Conservation (phyloP, 225 moss, liverwort and hornwort species). For the Asterella californica region DNA sequence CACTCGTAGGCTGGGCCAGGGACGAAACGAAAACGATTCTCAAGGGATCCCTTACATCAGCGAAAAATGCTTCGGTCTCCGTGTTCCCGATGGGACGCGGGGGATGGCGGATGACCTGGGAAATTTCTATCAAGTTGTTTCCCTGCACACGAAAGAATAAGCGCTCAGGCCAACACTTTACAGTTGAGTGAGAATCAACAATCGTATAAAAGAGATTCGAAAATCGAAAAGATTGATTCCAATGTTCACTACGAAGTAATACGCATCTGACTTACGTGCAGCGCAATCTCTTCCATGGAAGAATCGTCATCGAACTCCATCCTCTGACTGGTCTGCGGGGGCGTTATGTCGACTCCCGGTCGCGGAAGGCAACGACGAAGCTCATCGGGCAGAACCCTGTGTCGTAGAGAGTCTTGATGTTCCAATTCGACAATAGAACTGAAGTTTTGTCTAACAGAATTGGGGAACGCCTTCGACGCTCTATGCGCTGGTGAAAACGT, state of each 20-base stretch:
- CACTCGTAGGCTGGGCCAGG: not conserved
- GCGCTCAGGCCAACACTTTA: too few relatives aligned
- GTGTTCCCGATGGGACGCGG: conserved; percentile 5
- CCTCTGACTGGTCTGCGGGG: conserved; percentile 1
- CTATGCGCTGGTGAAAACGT: not conserved
- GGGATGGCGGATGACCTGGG: not conserved
- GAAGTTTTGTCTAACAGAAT: conserved; percentile 12
- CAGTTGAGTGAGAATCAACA: not conserved
- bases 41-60: conserved; percentile 1
- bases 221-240: not conserved
- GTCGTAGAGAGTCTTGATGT: not conserved
- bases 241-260: not conserved
- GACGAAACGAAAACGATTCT: not conserved
- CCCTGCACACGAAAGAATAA: not conserved
- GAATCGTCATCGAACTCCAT: not conserved
- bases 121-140: not conserved
- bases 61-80: conserved; percentile 19
- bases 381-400: not conserved
- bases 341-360: conserved; percentile 13
- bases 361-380: conserved; percentile 12
- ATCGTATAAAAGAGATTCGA: not conserved
- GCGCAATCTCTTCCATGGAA: not conserved
- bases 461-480: not conserved
- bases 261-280: not conserved
- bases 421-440: not conserved